Evolutionary conservation across 225 moss, liverwort and hornwort species (phyloP).

Genomic region (Anthoceros angustus): DNA sequence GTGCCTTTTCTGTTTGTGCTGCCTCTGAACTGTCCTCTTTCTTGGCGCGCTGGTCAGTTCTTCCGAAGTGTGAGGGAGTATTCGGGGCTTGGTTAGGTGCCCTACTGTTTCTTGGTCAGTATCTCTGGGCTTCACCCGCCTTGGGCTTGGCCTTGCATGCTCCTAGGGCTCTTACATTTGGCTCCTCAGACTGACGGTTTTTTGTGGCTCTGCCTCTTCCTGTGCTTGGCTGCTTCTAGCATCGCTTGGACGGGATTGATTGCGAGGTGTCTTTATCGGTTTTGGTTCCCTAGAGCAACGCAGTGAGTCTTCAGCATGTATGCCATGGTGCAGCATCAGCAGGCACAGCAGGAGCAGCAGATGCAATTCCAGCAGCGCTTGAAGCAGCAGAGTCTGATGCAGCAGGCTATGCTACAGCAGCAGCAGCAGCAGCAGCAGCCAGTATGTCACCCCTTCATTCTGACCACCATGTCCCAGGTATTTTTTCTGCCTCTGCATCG

Average conservation of each 20-base stretch:
- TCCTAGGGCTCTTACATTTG: background rate
- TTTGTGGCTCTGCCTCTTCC: background rate
- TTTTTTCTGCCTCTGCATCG: slow-evolving; percentile 8
- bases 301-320: slow-evolving; percentile 45
- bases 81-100: slow-evolving; percentile 4
- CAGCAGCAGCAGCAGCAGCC: slow-evolving; percentile 60
- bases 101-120: slow-evolving; percentile 5
- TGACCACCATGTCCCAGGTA: slow-evolving; percentile 79
- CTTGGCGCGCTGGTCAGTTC: background rate
- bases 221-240: background rate
- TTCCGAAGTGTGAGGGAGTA: background rate
- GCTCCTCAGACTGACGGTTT: background rate
- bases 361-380: slow-evolving; percentile 85
- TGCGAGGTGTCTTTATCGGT: background rate
- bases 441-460: slow-evolving; percentile 65
- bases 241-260: background rate
- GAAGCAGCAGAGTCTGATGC: slow-evolving; percentile 72
- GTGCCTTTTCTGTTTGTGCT: slow-evolving; percentile 3
- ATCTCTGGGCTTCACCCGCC: slow-evolving; percentile 2
- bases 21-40: slow-evolving; percentile 4
- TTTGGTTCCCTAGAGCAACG: background rate
- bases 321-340: slow-evolving; percentile 62
- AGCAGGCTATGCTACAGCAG: slow-evolving; percentile 85
- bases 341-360: slow-evolving; percentile 42
- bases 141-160: background rate